phyloP scores from a whole-genome alignment of 2,329 filamentous ascomycete species.

The Chrysosporium keratinophilum region DNA sequence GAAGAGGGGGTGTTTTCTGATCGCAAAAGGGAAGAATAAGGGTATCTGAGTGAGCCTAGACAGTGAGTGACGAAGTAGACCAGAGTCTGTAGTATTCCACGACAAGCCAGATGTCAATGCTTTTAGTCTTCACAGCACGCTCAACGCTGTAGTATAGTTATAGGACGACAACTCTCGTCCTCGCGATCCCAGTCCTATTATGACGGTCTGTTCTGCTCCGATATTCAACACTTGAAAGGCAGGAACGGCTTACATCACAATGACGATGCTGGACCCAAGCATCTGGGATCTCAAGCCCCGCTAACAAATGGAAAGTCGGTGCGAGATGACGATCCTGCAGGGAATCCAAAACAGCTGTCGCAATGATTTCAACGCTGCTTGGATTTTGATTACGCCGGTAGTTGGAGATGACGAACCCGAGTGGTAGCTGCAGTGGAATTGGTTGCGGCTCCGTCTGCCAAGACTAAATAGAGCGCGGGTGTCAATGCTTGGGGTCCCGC shows the following conservation, averaged over 20 bases:
- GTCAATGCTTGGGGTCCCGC: neutral
- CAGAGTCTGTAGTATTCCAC: too few relatives aligned
- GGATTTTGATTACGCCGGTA: too few relatives aligned
- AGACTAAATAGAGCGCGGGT: neutral
- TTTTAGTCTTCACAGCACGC: neutral
- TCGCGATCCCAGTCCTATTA: neutral
- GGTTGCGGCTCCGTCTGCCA: neutral
- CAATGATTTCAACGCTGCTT: too few relatives aligned
- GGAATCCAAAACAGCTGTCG: too few relatives aligned
- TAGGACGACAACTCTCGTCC: neutral
- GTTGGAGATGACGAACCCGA: too few relatives aligned
- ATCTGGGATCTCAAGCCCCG: neutral
- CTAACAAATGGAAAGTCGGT: neutral
- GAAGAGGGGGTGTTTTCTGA: neutral
- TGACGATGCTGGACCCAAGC: constrained; percentile 2
- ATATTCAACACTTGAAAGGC: neutral
- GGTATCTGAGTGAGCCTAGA: neutral
- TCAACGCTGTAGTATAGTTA: neutral
- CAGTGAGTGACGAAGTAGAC: too few relatives aligned
- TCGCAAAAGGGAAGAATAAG: neutral
- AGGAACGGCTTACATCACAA: constrained; percentile 9
- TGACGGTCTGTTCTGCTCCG: neutral
- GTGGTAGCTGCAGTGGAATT: too few relatives aligned
- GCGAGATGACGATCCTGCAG: neutral
- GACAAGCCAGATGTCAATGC: neutral